Conservation (phyloP, 805 yeast species). For the Ogataea neopini region DNA sequence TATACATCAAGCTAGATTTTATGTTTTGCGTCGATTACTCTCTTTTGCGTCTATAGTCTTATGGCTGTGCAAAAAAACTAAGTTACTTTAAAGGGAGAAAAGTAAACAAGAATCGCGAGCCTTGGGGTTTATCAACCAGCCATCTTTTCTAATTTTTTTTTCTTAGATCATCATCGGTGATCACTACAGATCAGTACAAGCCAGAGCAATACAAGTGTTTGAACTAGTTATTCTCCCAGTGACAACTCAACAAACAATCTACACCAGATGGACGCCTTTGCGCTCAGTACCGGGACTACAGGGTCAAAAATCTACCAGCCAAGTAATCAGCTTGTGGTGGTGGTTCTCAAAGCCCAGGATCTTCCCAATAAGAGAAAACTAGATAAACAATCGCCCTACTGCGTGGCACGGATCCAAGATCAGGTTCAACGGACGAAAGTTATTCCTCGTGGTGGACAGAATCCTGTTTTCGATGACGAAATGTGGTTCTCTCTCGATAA, state of each 20-base stretch:
- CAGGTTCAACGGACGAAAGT: conserved; percentile 78
- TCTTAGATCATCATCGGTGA: too few species aligned
- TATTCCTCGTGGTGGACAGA: conserved; percentile 88
- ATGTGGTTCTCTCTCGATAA: conserved; percentile 65
- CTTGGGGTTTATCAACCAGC: conserved; percentile 1
- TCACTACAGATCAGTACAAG: not conserved
- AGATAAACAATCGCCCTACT: conserved; percentile 93
- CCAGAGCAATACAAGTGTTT: too few species aligned
- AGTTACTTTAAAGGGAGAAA: conserved; percentile 3
- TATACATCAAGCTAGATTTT: too few species aligned
- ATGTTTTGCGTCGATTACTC: conserved; percentile 8
- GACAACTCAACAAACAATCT: not conserved
- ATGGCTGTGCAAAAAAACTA: not conserved
- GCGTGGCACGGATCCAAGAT: conserved; percentile 78
- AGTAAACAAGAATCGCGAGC: conserved; percentile 2
- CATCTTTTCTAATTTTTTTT: not conserved
- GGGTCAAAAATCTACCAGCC: conserved; percentile 14
- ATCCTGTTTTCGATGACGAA: conserved; percentile 85
- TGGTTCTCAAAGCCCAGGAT: conserved; percentile 79
- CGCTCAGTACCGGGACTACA: conserved; percentile 9
- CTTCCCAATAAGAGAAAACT: conserved; percentile 82
- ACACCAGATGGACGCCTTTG: conserved; percentile 1
- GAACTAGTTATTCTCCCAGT: too few species aligned
- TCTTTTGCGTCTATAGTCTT: too few species aligned
- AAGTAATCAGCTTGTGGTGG: conserved; percentile 64